phyloP scores from a whole-genome alignment of 1,139 yeast genomes.

The Pichia sp. region DNA sequence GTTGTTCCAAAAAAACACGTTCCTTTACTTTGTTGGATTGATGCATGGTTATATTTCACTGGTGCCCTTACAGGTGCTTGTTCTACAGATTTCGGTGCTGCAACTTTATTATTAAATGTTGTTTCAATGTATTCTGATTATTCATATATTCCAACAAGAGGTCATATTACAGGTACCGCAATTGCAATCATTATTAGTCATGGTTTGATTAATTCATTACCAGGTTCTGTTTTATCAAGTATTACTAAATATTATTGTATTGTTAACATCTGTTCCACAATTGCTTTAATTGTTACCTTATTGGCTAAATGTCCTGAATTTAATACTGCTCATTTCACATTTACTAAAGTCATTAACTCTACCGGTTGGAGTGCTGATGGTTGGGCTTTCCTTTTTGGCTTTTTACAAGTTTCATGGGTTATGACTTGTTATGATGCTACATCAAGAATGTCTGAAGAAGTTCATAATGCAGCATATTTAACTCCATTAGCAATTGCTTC shows the following conservation, averaged over 20 bases:
- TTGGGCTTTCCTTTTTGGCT: conserved; percentile 33
- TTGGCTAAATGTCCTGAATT: conserved; percentile 30
- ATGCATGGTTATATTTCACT: conserved; percentile 35
- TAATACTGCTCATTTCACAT: conserved; percentile 26
- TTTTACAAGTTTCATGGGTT: conserved; percentile 34
- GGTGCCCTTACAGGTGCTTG: conserved; percentile 40
- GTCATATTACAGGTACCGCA: conserved; percentile 39
- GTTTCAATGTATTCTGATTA: conserved; percentile 37
- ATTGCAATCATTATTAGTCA: conserved; percentile 37
- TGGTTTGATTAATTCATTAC: conserved; percentile 37
- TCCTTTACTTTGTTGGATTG: conserved; percentile 34
- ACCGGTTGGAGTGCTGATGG: conserved; percentile 32
- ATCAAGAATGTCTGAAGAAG: conserved; percentile 47
- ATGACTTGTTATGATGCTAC: conserved; percentile 33
- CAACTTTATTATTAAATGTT: conserved; percentile 37
- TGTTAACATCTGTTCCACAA: conserved; percentile 36
- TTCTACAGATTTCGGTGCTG: conserved; percentile 33
- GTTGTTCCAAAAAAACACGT: conserved; percentile 29
- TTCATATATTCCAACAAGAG: conserved; percentile 33
- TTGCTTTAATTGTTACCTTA: conserved; percentile 32
- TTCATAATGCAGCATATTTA: conserved; percentile 37
- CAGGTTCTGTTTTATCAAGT: conserved; percentile 35
- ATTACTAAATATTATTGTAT: conserved; percentile 39
- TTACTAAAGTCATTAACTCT: conserved; percentile 27
- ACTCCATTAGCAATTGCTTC: conserved; percentile 31